These are phyloP conservation scores for Hylodesmum podocarpum DNA, from an alignment of 306 rosid species.

Conservation along the genomic window DNA sequence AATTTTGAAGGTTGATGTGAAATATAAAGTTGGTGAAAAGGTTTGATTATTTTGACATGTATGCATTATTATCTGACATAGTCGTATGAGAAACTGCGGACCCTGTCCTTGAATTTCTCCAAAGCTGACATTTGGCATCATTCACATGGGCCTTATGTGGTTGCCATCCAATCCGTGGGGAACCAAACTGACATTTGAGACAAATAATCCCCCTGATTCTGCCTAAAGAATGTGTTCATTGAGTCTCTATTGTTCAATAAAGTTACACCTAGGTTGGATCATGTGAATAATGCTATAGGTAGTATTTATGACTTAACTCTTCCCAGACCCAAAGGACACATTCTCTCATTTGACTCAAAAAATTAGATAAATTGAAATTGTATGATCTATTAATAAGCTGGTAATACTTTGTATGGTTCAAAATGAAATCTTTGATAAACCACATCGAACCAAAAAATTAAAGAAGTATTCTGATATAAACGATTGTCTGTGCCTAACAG, in stretches of 20 bases:
- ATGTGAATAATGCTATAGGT: not conserved
- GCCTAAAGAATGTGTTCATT: not conserved
- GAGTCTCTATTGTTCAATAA: not conserved
- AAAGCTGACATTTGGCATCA: not conserved
- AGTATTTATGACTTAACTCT: not conserved
- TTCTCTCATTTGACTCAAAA: not conserved
- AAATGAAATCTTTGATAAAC: not conserved
- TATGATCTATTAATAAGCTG: too few relatives aligned
- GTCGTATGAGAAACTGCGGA: not conserved
- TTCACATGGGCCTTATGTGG: conserved; percentile 10
- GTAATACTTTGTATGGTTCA: not conserved
- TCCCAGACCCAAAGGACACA: not conserved
- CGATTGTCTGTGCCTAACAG: too few relatives aligned
- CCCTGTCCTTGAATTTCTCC: not conserved
- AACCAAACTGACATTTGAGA: not conserved
- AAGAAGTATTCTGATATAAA: too few relatives aligned
- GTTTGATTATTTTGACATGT: not conserved
- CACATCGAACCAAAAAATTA: not conserved
- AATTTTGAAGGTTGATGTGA: not conserved
- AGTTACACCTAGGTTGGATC: not conserved
- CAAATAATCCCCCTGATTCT: not conserved
- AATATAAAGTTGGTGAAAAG: not conserved
- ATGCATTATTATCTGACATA: not conserved
- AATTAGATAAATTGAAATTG: too few relatives aligned
- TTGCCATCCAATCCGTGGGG: not conserved